Conservation (phyloP, 2,329 filamentous ascomycete species). For the Arthroderma sp. region DNA sequence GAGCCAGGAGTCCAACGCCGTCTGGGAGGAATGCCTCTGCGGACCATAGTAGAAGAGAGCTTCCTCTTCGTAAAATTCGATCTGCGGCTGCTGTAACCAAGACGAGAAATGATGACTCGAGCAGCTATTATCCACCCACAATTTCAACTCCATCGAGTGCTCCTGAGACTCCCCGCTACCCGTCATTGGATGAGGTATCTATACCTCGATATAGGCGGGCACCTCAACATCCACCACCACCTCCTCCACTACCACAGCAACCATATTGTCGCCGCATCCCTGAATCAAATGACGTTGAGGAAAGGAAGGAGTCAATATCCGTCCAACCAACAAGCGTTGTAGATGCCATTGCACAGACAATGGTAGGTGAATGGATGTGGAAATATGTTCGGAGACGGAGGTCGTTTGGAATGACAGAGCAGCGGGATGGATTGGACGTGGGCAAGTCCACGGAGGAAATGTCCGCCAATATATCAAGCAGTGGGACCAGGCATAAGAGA, state of each 20-base stretch:
- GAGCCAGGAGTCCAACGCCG: conserved; percentile 61
- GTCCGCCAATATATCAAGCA: conserved; percentile 52
- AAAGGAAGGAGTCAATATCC: conserved; percentile 38
- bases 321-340: conserved; percentile 68
- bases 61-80: conserved; percentile 63
- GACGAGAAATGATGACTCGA: conserved; percentile 32
- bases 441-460: conserved; percentile 53
- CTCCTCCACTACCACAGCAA: too few species aligned
- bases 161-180: conserved; percentile 49
- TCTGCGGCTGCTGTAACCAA: conserved; percentile 63
- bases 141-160: conserved; percentile 55
- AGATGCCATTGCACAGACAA: conserved; percentile 92
- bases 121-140: conserved; percentile 36
- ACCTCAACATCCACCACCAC: too few species aligned
- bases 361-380: conserved; percentile 69
- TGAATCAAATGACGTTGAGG: conserved; percentile 8
- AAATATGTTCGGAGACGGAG: conserved; percentile 49
- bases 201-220: conserved; percentile 26
- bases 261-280: too few species aligned
- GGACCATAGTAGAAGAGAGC: conserved; percentile 45
- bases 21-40: conserved; percentile 42
- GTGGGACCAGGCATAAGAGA: conserved; percentile 68
- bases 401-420: conserved; percentile 63
- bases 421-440: conserved; percentile 28
- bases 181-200: conserved; percentile 57